Base-by-base conservation (phyloP, 306 rosid genomes). In the Heteromeles arbutifolia region DNA sequence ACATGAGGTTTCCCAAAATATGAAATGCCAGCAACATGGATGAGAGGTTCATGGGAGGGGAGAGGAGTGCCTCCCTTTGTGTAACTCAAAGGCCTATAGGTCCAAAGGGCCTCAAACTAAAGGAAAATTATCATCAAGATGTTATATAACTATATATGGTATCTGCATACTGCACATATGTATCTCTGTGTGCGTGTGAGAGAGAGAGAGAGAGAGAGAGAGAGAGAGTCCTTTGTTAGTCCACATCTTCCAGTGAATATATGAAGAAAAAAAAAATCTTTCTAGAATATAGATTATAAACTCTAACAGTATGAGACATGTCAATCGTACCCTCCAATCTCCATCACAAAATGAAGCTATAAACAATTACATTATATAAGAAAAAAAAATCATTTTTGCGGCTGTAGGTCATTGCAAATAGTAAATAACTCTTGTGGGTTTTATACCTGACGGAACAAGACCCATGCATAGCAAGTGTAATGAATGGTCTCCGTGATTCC, bases 401-500 rank as follows among this genome's bases (percentile, higher is more conserved):
- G n/a, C 66, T n/a, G 11, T 15, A 53, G 34, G 2, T 3, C 54
- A 74, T 71, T 53, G 28, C 64, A 65, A 67, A 45, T 57, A 62
- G 48, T 66, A 76, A 64, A 63, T 31, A n/a, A 72, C 48, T n/a
- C 69, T 65, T 71, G 74, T 61, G 45, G 48, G 17, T 61, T 56
- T 21, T 76, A 69, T 84, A 95, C 99, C 97, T 95, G 99, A 66
- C 97, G 97, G 82, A 92, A 92, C 77, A 95, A 83, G 74, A 95
- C 97, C 99, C 99, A 95, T 77, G 96, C 95, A 89, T 86, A 92
- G 86, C 97, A 88, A 69, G 99, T 92, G 77, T 81, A 81, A 83
- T 95, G 99, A 69, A 95, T 89, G 78, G 99, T 95, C 96, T 95
- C 99, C 11, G 91, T 90, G 81, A 95, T 89, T 66, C 99, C 99